These are phyloP conservation scores for Begonia peltatifolia DNA, from an alignment of 306 rosid genomes.

Conservation along the genomic window DNA sequence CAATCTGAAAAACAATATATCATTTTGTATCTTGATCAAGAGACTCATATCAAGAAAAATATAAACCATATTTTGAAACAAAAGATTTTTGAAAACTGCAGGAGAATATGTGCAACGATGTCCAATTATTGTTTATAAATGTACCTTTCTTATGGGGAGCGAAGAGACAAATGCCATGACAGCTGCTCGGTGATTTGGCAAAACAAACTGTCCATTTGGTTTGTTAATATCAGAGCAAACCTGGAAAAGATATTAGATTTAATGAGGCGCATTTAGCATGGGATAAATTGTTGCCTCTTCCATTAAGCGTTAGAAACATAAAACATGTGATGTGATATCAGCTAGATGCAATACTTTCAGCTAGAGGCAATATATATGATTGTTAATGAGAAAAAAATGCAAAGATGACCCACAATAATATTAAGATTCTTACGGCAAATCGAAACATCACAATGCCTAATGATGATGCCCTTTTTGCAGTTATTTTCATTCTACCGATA, in stretches of 20 bases:
- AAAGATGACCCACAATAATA: too few relatives aligned
- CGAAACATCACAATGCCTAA: too few relatives aligned
- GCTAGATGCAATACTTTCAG: too few relatives aligned
- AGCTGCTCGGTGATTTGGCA: slow-evolving; percentile 68
- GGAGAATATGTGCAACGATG: slow-evolving; percentile 1
- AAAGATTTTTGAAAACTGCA: neutral
- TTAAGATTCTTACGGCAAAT: too few relatives aligned
- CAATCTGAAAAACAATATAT: slow-evolving; percentile 49
- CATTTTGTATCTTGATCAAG: slow-evolving; percentile 6
- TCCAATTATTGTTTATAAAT: slow-evolving; percentile 5
- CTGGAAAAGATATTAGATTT: slow-evolving; percentile 18
- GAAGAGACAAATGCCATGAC: slow-evolving; percentile 74
- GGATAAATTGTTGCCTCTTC: too few relatives aligned
- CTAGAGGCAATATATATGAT: too few relatives aligned
- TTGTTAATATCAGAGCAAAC: slow-evolving; percentile 96
- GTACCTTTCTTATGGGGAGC: slow-evolving; percentile 90
- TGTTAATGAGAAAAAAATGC: too few relatives aligned
- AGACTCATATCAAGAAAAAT: neutral
- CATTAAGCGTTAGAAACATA: too few relatives aligned
- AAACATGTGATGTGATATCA: too few relatives aligned
- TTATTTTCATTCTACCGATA: too few relatives aligned
- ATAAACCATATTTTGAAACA: slow-evolving; percentile 3
- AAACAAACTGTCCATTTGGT: slow-evolving; percentile 88
- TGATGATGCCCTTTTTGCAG: too few relatives aligned
- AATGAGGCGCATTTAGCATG: too few relatives aligned